Base-by-base conservation (phyloP, 495 filamentous ascomycete genomes). In the Penicillium waksmanii region DNA sequence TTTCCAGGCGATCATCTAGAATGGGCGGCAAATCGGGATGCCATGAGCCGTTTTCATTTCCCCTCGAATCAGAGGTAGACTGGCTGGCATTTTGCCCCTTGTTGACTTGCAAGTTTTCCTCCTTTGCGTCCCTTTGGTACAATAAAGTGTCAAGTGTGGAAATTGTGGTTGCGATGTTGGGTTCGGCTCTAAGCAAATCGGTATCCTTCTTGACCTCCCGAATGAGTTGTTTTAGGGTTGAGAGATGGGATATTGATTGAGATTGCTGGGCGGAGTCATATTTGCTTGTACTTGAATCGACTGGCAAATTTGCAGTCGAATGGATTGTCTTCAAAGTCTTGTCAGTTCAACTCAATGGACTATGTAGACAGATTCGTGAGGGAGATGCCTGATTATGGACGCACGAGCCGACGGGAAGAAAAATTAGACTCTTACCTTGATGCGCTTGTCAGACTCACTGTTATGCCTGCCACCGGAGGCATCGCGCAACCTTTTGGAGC, bases 11-110 rank as follows among this genome's bases (percentile, higher is more conserved):
- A 0, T 77, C 72, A 65, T 92, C 80, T 3, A 74, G 55, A 58
- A 92, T 81, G 8, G 72, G 63, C 25, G 90, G 90, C 8, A 92
- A 67, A 0, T 77, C 68, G 4, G 89, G 89, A 8, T 11, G 48
- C 18, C 0, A 6, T 4, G 42, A 44, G 17, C 9, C 17, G 4
- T 46, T 19, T 43, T 31, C 23, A n/a, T 15, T 48, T 3, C 40
- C 4, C 13, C 48, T 13, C 0, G 44, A 13, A 17, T 5, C 40
- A 17, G n/a, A 15, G 19, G 56, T 18, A 3, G 17, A 17, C 13
- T 46, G n/a, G 12, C 10, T 31, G 31, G 17, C 23, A 25, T 48
- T 18, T 57, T 51, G 42, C 10, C 4, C 7, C 4, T n/a, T 18
- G 2, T 44, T 17, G 17, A 19, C 1, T 19, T 18, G 12, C 2